Evolutionary conservation across 208 protist species (phyloP), one percentile per base, ranked within the genome.

Genomic region (Naegleria gruberi): DNA sequence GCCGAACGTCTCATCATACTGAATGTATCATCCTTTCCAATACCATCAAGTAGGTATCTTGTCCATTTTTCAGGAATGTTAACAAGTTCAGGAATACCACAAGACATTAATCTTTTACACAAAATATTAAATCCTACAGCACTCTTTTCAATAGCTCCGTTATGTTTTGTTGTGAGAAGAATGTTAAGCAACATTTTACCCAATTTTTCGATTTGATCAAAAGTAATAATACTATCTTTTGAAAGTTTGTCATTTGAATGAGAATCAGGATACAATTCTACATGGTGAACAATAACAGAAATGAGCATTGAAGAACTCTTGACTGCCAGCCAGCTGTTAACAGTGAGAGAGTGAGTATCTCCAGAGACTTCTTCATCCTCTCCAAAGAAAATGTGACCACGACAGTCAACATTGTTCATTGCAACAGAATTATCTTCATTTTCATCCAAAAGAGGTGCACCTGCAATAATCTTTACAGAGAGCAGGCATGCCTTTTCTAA

Each of bases 301-400:
- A 92, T 41, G 7, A 91, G 41, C 30, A 34, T 37, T 34, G 30
- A 37, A 37, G 12, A 26, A 19, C 91, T 90, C n/a, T 92, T 92
- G 6, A 92, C 90, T 26, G 90, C 90, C 17, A 92, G 40, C 90
- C 90, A 92, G 34, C 45, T 92, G 42, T 92, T 92, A 5, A 92
- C 90, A 44, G 90, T 85, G 12, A 92, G 37, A 19, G 89, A 41
- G 45, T 90, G 51, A 30, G 87, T 82, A 4, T 45, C 34, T 43
- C 30, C 37, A 26, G 19, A 30, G 12, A 19, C 26, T 45, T 92
- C 2, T 30, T 90, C 30, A 55, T 84, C 26, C 4, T 92, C 77
- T 8, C 8, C 77, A 34, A 89, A 91, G 40, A 84, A 89, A 0
- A 90, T 41, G 41, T 92, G 90, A 12, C 90, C 90, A 40, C 90